Conservation (phyloP, 352 stramenopile species). For the Pythium monospermum region DNA sequence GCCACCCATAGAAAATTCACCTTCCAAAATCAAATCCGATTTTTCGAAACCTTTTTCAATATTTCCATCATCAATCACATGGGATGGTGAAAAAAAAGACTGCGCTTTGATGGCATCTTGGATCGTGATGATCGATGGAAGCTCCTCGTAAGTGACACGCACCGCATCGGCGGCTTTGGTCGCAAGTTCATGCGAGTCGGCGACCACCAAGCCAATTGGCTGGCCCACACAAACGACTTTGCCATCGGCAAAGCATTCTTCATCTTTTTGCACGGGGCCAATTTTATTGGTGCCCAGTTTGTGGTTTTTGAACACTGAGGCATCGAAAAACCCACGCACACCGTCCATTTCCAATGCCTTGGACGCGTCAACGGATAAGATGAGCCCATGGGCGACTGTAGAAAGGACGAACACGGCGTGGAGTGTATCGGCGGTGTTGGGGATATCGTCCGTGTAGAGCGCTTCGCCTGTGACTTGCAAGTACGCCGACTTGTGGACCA, state of each 20-base stretch:
- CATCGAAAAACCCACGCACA: slow-evolving; percentile 86
- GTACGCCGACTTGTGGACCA: slow-evolving; percentile 92
- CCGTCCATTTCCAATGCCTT: slow-evolving; percentile 82
- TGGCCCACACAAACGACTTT: slow-evolving; percentile 75
- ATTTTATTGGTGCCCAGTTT: slow-evolving; percentile 73
- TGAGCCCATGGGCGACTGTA: slow-evolving; percentile 63
- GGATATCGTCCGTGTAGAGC: slow-evolving; percentile 94
- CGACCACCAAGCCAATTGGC: slow-evolving; percentile 79
- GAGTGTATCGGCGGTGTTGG: slow-evolving; percentile 77
- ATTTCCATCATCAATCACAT: slow-evolving; percentile 85
- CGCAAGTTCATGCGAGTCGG: slow-evolving; percentile 74
- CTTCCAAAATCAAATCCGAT: slow-evolving; percentile 75
- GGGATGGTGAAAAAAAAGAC: slow-evolving; percentile 86
- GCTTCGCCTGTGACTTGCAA: slow-evolving; percentile 94
- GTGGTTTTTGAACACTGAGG: slow-evolving; percentile 57
- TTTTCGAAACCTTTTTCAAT: slow-evolving; percentile 61
- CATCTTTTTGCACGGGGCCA: slow-evolving; percentile 77
- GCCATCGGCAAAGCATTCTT: slow-evolving; percentile 80
- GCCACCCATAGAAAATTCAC: slow-evolving; percentile 86
- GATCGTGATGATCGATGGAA: slow-evolving; percentile 91
- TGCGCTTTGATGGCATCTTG: slow-evolving; percentile 91
- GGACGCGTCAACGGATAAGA: slow-evolving; percentile 85
- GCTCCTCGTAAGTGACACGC: slow-evolving; percentile 85
- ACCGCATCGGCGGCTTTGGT: slow-evolving; percentile 78
- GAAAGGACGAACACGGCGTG: slow-evolving; percentile 92